Evolutionary conservation across 805 yeast species (phyloP), one percentile per base, ranked within the genome.

Genomic region (Teunomyces atbi): DNA sequence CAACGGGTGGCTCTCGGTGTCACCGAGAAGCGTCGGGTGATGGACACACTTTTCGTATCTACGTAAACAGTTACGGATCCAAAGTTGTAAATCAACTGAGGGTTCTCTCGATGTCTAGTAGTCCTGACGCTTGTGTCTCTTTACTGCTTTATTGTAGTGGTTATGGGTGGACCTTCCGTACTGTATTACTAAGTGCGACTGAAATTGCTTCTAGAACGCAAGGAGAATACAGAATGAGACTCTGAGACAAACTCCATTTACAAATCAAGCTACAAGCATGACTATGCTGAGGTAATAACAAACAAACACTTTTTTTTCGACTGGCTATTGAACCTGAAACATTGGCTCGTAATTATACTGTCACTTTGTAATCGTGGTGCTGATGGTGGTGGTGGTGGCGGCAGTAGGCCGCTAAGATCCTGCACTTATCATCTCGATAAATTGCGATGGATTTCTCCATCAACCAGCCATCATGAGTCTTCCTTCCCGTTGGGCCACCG

Each of bases 401-500:
- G n/a, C n/a, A 19, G 21, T 19, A 4, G 23, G 1, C 1, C 7
- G 23, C 23, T 21, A 5, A 21, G 13, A n/a, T 36, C 39, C 39
- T 36, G 39, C 39, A 36, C 16, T 18, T 18, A 7, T 10, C 13
- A 11, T 30, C 7, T 30, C 34, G 11, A 30, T 13, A 34, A 34
- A 34, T 34, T 34, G 34, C 37, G 37, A 21, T 36, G 39, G 16
- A 20, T 20, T 19, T 8, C 11, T 16, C 20, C 13, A 36, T 18
- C 27, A 12, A 34, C 16, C 30, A 18, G 13, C 29, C 18, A 30
- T 29, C 30, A 60, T 58, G 61, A 26, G 54, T 11, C 56, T 61
- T 34, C 61, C 51, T 13, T 62, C 66, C 20, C 63, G 58, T 52
- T 71, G 75, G 75, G 76, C 76, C 11, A 48, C 51, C n/a, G 68